These are phyloP conservation scores for Phanerodontia chrysosporium DNA, from an alignment of 768 basidiomycete species.

Conservation along the genomic window DNA sequence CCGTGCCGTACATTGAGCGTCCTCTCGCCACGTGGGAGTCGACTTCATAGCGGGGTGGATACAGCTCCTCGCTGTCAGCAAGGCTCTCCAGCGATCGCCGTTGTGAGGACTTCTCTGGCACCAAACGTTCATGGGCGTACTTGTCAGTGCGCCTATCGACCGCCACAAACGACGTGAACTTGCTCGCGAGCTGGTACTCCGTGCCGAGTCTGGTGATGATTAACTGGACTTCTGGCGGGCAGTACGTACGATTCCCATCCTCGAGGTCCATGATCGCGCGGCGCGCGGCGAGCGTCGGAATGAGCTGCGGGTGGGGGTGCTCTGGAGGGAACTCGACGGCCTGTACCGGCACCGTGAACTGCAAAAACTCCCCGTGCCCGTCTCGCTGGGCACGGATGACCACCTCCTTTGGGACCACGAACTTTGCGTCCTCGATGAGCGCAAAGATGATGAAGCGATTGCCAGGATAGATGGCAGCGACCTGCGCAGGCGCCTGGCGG, in stretches of 20 bases:
- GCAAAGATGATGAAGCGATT: slow-evolving; percentile 32
- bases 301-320: slow-evolving; percentile 16
- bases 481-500: slow-evolving; percentile 29
- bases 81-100: too few species aligned
- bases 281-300: slow-evolving; percentile 54
- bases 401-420: slow-evolving; percentile 24
- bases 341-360: slow-evolving; percentile 19
- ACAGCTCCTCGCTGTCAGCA: too few species aligned
- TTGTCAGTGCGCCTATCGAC: slow-evolving; percentile 23
- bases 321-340: slow-evolving; percentile 21
- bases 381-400: slow-evolving; percentile 25
- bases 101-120: too few species aligned
- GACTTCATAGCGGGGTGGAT: too few species aligned
- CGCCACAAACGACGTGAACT: slow-evolving; percentile 54
- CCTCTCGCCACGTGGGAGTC: too few species aligned
- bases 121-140: too few species aligned
- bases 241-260: slow-evolving; percentile 26
- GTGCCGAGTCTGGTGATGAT: slow-evolving; percentile 48
- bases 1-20: too few species aligned
- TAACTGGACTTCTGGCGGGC: slow-evolving; percentile 30
- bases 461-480: slow-evolving; percentile 31
- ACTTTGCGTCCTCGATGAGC: slow-evolving; percentile 21
- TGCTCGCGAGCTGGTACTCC: slow-evolving; percentile 48
- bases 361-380: slow-evolving; percentile 16
- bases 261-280: slow-evolving; percentile 48